A percentile compares a stretch with the other conserved stretches of the same genome.
Evolutionary conservation across 2,329 filamentous ascomycete species (phyloP).

Genomic region (Talaromyces sp.): DNA sequence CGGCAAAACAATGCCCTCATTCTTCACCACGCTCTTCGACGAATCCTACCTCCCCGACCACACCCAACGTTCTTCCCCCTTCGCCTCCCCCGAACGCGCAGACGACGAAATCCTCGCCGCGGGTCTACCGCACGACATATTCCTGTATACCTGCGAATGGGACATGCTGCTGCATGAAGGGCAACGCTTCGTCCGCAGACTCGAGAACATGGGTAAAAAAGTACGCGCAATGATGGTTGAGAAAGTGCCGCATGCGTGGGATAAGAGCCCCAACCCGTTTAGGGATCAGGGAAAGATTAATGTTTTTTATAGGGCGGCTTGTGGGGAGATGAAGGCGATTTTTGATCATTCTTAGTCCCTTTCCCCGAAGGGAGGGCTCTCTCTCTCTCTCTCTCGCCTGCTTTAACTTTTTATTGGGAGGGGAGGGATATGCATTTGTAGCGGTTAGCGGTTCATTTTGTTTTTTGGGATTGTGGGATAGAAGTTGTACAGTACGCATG

Average conservation of each 20-base stretch:
- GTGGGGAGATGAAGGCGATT: constrained; percentile 44
- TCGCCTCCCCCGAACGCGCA: constrained; percentile 59
- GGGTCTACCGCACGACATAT: constrained; percentile 59
- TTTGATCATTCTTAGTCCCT: constrained; percentile 31
- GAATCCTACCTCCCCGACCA: constrained; percentile 48
- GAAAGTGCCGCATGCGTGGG: constrained; percentile 49
- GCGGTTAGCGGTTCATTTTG: background rate
- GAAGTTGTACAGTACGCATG: background rate
- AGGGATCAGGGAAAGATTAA: constrained; percentile 45
- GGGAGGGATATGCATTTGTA: background rate
- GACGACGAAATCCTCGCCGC: constrained; percentile 53
- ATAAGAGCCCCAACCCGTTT: constrained; percentile 50
- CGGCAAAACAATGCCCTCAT: constrained; percentile 48
- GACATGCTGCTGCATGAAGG: constrained; percentile 66
- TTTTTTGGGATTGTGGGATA: background rate
- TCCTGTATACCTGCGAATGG: constrained; percentile 64
- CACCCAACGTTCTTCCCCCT: constrained; percentile 55
- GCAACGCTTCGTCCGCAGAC: constrained; percentile 42
- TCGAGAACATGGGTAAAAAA: constrained; percentile 45
- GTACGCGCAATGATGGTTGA: constrained; percentile 49
- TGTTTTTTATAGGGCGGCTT: constrained; percentile 45
- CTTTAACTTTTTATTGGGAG: background rate
- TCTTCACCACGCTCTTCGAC: constrained; percentile 52
- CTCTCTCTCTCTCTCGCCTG: too few relatives aligned
- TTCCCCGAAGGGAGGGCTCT: too few relatives aligned